Conservation (phyloP, 768 basidiomycete genomes). For the Hygrocybe punicea region DNA sequence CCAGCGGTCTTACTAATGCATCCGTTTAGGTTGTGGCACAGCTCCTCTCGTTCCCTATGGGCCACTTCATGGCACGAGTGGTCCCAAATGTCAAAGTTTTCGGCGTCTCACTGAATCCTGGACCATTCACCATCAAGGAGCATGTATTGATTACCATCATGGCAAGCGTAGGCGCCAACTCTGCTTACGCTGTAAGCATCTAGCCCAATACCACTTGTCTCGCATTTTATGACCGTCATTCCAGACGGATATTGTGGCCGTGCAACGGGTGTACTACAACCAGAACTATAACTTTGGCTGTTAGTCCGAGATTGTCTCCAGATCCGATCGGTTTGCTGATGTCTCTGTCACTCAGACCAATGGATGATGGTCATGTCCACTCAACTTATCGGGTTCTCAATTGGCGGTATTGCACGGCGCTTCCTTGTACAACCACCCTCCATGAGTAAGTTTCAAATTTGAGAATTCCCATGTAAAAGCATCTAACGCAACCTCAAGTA, state of each 20-base stretch:
- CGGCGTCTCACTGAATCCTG: conserved; percentile 56
- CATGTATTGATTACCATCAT: conserved; percentile 61
- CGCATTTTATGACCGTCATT: too few species aligned
- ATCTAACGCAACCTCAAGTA: conserved; percentile 37
- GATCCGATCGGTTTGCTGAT: too few species aligned
- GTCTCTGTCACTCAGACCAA: conserved; percentile 47
- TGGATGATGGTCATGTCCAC: conserved; percentile 77
- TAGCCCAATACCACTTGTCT: too few species aligned
- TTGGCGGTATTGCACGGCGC: conserved; percentile 66
- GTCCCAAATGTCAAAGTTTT: conserved; percentile 54
- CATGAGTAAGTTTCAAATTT: conserved; percentile 49
- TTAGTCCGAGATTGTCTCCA: conserved; percentile 27
- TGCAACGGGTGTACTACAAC: conserved; percentile 69
- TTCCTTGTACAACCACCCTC: conserved; percentile 74
- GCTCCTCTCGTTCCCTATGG: conserved; percentile 63
- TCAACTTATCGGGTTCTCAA: conserved; percentile 78
- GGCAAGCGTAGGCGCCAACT: conserved; percentile 39
- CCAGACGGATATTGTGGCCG: conserved; percentile 66
- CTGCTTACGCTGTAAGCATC: conserved; percentile 53
- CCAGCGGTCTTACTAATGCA: conserved; percentile 20
- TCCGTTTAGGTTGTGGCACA: conserved; percentile 56
- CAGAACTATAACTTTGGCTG: conserved; percentile 59
- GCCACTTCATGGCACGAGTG: conserved; percentile 53
- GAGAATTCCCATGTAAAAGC: neutral
- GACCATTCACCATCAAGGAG: conserved; percentile 74